Base-by-base conservation (phyloP, 2,329 filamentous ascomycete genomes). In the Hypoxylon sp. region DNA sequence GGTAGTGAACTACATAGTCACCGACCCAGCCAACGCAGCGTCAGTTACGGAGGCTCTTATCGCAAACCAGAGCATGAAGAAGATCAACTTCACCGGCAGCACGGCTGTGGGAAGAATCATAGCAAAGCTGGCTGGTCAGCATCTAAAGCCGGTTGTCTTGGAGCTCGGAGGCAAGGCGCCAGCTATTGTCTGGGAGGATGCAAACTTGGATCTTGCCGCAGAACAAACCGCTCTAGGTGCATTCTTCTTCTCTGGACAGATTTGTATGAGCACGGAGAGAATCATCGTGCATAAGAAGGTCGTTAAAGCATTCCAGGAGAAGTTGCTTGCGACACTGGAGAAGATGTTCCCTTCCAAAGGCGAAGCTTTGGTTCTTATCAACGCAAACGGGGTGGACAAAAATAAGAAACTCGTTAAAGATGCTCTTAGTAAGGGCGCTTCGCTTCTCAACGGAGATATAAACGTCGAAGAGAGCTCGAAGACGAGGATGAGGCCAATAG, bases 91-190 rank as follows among this genome's bases (percentile, higher is more conserved):
- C 76, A 93, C 91, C 0, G 91, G 91, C 30, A 89, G 86, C 67
- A 90, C 90, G 0, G 78, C 80, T 1, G 86, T 92, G 0, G 91
- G 91, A 10, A 83, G 85, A 21, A 89, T 91, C 73, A 86, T 93
- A 67, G 89, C 87, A 1, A 81, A 82, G 13, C 83, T 85, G 28
- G 88, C 89, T 0, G 90, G 89, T 14, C 87, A 89, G 74, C 80
- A 88, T 75, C 81, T 92, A 52, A 93, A 93, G 80, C 90, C 89
- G 0, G 84, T 88, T 21, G 81, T 92, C 2, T 83, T 92, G 75
- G 91, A 93, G 77, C 82, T 93, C 0, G 91, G 91, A 2, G 90
- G 91, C 46, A 93, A 93, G 75, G 89, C 89, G 0, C 86, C 86
- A 1, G 86, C 88, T 1, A 85, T 93, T 59, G 86, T 93, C 1